Conservation (phyloP, 2,329 filamentous ascomycete genomes). For the Colletotrichum abscissum region DNA sequence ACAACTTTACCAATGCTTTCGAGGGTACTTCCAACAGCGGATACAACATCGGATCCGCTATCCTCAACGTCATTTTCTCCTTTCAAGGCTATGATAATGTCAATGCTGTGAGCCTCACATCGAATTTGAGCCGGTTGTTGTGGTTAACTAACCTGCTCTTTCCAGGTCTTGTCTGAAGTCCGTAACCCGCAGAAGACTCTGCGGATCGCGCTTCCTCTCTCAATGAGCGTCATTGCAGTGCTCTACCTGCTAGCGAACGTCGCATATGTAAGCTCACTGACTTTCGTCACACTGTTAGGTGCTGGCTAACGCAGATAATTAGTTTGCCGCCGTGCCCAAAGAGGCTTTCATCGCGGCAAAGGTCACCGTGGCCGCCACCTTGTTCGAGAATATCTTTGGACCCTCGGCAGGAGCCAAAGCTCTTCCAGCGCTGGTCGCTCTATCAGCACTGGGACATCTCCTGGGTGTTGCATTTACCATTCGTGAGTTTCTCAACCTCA, state of each 20-base stretch:
- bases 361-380: constrained; percentile 28
- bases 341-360: constrained; percentile 33
- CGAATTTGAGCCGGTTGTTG: too few species aligned
- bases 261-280: constrained; percentile 8
- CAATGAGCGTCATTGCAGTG: constrained; percentile 25
- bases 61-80: constrained; percentile 32
- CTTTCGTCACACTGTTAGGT: too few species aligned
- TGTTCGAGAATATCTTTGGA: constrained; percentile 31
- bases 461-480: constrained; percentile 31
- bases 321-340: constrained; percentile 32
- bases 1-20: constrained; percentile 26
- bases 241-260: constrained; percentile 30
- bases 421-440: constrained; percentile 21
- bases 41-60: constrained; percentile 28
- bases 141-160: background rate
- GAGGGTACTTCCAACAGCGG: constrained; percentile 27
- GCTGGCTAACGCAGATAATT: background rate
- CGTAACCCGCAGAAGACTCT: constrained; percentile 34
- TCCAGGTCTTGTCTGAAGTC: constrained; percentile 21
- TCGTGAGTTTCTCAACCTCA: background rate
- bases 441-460: constrained; percentile 28
- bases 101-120: constrained; percentile 4
- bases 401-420: constrained; percentile 21
- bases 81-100: constrained; percentile 33
- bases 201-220: constrained; percentile 18